Evolutionary conservation across 768 basidiomycete species (phyloP), one percentile per base, ranked within the genome.

Genomic region (Chiua virens): DNA sequence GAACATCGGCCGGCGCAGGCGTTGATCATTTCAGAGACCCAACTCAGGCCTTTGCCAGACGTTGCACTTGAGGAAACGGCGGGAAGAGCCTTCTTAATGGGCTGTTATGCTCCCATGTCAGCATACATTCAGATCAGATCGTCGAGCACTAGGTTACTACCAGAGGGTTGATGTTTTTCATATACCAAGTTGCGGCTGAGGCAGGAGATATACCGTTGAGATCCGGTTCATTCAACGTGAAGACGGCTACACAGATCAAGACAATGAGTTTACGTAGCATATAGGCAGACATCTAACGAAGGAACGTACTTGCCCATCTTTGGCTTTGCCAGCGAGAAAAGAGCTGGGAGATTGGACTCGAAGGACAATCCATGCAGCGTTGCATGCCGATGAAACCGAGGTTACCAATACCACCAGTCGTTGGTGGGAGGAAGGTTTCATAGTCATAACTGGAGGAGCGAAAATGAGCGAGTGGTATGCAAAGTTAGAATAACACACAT

Each of bases 101-200:
- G 13, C 72, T 73, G 36, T 32, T 39, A 45, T 20, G 2, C 32
- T 38, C 46, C 17, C 5, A 17, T 8, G 9, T 57, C 3, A 57
- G 32, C 4, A 2, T 10, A 22, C 8, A 21, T 3, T 35, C 35
- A 8, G 15, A n/a, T n/a, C n/a, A 3, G 38, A n/a, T 11, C 17
- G 42, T 15, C 15, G 34, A 1, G 32, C 15, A 38, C 22, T 65
- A 13, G 30, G 34, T 17, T 34, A 34, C 23, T 58, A 72, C 70
- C 54, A 73, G 37, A 3, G 73, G 71, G 47, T 73, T 74, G 22
- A 73, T 62, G 41, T 70, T 56, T 45, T 70, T 8, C 10, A 61
- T 73, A 37, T 73, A 73, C 72, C 72, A 73, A 18, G 59, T 52
- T 18, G 72, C 73, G 5, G 73, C 72, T 27, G 58, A 30, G 23